Evolutionary conservation across 495 filamentous ascomycete species (phyloP).

Genomic region (Xylaria nigripes): DNA sequence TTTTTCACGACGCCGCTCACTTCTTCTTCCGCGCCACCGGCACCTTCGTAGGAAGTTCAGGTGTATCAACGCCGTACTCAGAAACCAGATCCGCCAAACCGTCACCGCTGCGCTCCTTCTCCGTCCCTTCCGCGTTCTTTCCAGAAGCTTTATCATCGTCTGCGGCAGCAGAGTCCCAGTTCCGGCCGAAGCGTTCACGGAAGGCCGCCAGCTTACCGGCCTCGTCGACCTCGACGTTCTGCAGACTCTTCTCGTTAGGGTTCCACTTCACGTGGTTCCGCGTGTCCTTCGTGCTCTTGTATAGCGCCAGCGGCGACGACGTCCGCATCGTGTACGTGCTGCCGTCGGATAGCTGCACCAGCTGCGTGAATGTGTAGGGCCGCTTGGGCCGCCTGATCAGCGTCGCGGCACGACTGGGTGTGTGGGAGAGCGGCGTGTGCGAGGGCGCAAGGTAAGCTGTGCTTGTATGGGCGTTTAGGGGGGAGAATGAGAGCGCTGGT

Average conservation of each 20-base stretch:
- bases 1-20: background rate
- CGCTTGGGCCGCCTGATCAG: conserved; percentile 79
- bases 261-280: conserved; percentile 89
- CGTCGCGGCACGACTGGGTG: conserved; percentile 64
- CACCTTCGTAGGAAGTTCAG: conserved; percentile 16
- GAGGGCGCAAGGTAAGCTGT: conserved; percentile 27
- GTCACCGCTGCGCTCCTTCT: conserved; percentile 25
- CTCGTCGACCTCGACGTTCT: conserved; percentile 91
- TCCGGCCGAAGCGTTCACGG: conserved; percentile 70
- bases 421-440: conserved; percentile 27
- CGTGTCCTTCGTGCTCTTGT: conserved; percentile 71
- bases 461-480: conserved; percentile 4
- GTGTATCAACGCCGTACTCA: conserved; percentile 41
- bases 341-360: conserved; percentile 90
- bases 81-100: conserved; percentile 64
- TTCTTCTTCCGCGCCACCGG: conserved; percentile 14
- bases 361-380: conserved; percentile 94
- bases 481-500: background rate
- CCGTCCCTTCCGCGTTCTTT: background rate
- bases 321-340: conserved; percentile 81
- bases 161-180: conserved; percentile 59
- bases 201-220: conserved; percentile 84
- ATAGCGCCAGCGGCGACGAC: conserved; percentile 70
- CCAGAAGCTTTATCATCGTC: conserved; percentile 39
- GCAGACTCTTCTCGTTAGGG: conserved; percentile 63